Percentiles rank a stretch among this genome's conserved stretches.
These are phyloP conservation scores for Podospora sp. DNA, from an alignment of 495 filamentous ascomycete species.

Conservation along the genomic window DNA sequence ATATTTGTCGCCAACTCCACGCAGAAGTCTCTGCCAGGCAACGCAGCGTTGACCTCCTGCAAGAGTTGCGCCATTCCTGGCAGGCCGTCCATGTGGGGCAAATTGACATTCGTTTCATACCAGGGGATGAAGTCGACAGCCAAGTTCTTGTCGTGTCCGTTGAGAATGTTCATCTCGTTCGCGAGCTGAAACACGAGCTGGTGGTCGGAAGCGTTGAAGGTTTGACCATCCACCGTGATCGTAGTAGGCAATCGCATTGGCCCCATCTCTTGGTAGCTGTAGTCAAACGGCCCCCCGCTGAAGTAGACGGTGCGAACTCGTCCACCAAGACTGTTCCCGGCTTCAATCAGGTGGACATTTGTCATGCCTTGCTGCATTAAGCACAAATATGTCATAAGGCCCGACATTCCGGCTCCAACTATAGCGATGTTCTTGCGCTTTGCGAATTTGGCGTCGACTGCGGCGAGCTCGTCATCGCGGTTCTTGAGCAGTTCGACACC, in stretches of 20 bases:
- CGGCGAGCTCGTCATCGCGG: slow-evolving; percentile 46
- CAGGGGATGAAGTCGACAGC: slow-evolving; percentile 66
- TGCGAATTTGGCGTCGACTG: slow-evolving; percentile 51
- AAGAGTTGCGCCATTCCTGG: slow-evolving; percentile 33
- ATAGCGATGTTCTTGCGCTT: slow-evolving; percentile 61
- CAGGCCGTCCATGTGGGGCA: not conserved
- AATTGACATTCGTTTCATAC: slow-evolving; percentile 55
- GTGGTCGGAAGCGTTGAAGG: slow-evolving; percentile 57
- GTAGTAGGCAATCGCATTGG: slow-evolving; percentile 65
- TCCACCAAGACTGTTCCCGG: slow-evolving; percentile 40
- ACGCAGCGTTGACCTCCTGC: slow-evolving; percentile 34
- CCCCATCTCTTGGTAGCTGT: slow-evolving; percentile 74
- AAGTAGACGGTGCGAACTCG: slow-evolving; percentile 64
- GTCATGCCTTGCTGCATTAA: slow-evolving; percentile 37
- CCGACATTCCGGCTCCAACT: slow-evolving; percentile 66
- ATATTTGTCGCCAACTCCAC: slow-evolving; percentile 57
- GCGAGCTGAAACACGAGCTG: slow-evolving; percentile 64
- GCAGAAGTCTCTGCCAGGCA: slow-evolving; percentile 38
- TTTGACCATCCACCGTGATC: slow-evolving; percentile 53
- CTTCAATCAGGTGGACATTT: slow-evolving; percentile 41
- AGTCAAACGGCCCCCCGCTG: slow-evolving; percentile 59
- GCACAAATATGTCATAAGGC: slow-evolving; percentile 55
- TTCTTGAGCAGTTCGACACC: slow-evolving; percentile 60
- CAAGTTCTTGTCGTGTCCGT: slow-evolving; percentile 49
- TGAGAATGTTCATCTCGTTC: slow-evolving; percentile 56